phyloP scores from a whole-genome alignment of 1,284 basidiomycete genomes.

The Cerrena zonata region DNA sequence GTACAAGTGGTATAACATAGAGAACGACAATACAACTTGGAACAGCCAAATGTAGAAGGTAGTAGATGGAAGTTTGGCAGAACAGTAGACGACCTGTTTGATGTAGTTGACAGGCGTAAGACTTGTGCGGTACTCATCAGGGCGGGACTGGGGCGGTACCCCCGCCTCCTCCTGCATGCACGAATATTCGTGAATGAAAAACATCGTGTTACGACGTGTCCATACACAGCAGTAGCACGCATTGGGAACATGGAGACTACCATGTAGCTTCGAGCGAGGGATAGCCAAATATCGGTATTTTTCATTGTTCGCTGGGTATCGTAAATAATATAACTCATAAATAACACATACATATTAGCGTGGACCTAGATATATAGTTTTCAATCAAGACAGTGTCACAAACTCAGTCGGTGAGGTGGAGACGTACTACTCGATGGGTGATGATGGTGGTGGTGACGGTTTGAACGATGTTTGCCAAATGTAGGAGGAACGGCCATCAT shows the following conservation, averaged over 20 bases:
- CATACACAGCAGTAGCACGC: too few relatives aligned
- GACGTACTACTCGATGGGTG: too few relatives aligned
- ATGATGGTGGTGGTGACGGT: not conserved
- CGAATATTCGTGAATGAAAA: not conserved
- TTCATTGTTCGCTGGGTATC: not conserved
- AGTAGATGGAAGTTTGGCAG: not conserved
- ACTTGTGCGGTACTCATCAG: slow-evolving; percentile 1
- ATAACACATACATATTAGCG: not conserved
- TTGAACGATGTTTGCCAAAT: not conserved
- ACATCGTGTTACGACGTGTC: too few relatives aligned
- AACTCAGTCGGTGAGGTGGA: too few relatives aligned
- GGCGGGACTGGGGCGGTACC: slow-evolving; percentile 1
- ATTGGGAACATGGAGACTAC: too few relatives aligned
- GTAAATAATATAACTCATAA: not conserved
- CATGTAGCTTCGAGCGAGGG: too few relatives aligned
- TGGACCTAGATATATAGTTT: too few relatives aligned
- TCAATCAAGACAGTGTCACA: too few relatives aligned
- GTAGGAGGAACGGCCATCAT: not conserved
- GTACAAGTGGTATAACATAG: too few relatives aligned
- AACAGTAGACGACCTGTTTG: not conserved
- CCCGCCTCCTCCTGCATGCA: not conserved
- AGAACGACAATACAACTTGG: too few relatives aligned
- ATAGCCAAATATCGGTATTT: too few relatives aligned
- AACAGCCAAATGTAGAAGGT: not conserved
- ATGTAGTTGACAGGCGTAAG: not conserved